Evolutionary conservation across 1,284 basidiomycete genomes (phyloP), one percentile per base, ranked within the genome.

Genomic region (Crepidotus sp.): DNA sequence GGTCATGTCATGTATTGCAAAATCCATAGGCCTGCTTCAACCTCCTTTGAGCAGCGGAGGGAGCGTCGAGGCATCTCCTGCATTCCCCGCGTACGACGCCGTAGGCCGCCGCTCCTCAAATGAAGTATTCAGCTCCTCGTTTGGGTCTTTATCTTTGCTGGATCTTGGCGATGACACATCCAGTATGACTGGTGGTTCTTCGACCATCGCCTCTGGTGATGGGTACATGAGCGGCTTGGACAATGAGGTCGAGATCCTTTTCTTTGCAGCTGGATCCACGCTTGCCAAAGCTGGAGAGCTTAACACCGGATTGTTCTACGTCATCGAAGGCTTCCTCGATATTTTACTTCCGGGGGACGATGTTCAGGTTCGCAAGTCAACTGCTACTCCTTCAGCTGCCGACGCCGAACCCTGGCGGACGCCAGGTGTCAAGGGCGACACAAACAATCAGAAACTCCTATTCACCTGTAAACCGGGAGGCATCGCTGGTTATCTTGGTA

Each of bases 381-480:
- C 47, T 1, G 37, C 45, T 22, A 14, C 41, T 1, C 50, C 50
- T 14, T 52, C 50, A 13, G 44, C 34, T n/a, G 50, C 50, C 1
- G 50, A 52, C 19, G 44, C 50, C 3, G 50, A 52, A 40, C 50
- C 50, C 21, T 52, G 50, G 50, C 31, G 50, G 17, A 52, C 50
- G 21, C 55, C 49, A 37, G 42, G 45, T 26, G 36, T 45, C 8
- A 41, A 48, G 31, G 53, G 42, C 40, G 52, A 48, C 33, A 52
- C 25, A 49, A 42, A 39, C 38, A 50, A 35, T 25, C 64, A 71
- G 45, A 86, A 88, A 57, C 74, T 84, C 15, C 70, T 98, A 22
- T 98, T 95, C 63, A 95, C 88, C 1, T 88, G 97, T 18, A 96
- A 95, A 57, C 85, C 92, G n/a, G 95, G 95, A 45, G 95, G 96